A percentile compares a stretch with the other conserved stretches of the same genome.
These are phyloP conservation scores for Verticillium nubilum DNA, from an alignment of 2,329 filamentous ascomycete genomes.

Conservation along the genomic window DNA sequence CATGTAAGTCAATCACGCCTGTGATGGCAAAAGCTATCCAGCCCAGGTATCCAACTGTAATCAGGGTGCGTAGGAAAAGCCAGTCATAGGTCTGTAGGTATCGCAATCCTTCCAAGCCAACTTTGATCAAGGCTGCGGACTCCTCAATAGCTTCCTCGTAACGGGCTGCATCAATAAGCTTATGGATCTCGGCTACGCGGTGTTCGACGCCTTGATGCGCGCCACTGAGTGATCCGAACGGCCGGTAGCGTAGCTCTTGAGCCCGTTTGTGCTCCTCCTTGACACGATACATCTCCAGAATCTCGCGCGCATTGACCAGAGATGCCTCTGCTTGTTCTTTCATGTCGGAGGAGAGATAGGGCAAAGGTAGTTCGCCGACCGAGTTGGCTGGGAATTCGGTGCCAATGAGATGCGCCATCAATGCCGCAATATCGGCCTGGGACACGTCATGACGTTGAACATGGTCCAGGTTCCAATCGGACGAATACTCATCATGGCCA, in stretches of 20 bases:
- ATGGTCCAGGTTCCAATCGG: constrained; percentile 78
- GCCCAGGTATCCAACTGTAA: constrained; percentile 86
- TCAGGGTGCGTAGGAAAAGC: constrained; percentile 85
- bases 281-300: constrained; percentile 92
- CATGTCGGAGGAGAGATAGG: constrained; percentile 67
- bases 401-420: constrained; percentile 91
- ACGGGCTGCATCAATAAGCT: constrained; percentile 58
- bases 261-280: constrained; percentile 82
- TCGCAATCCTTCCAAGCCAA: constrained; percentile 75
- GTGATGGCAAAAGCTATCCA: constrained; percentile 94
- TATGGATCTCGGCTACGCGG: constrained; percentile 62
- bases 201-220: constrained; percentile 57
- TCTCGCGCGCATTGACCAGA: constrained; percentile 76
- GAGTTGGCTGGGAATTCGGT: constrained; percentile 93
- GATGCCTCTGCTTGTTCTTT: constrained; percentile 79
- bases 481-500: constrained; percentile 88
- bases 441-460: constrained; percentile 84
- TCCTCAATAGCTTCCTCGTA: constrained; percentile 75
- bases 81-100: constrained; percentile 99
- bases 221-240: constrained; percentile 66
- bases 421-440: constrained; percentile 87
- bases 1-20: constrained; percentile 82
- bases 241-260: constrained; percentile 69
- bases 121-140: constrained; percentile 69
- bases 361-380: constrained; percentile 83